Evolutionary conservation across 768 basidiomycete species (phyloP).

Genomic region (Paxillus rubicundulus): DNA sequence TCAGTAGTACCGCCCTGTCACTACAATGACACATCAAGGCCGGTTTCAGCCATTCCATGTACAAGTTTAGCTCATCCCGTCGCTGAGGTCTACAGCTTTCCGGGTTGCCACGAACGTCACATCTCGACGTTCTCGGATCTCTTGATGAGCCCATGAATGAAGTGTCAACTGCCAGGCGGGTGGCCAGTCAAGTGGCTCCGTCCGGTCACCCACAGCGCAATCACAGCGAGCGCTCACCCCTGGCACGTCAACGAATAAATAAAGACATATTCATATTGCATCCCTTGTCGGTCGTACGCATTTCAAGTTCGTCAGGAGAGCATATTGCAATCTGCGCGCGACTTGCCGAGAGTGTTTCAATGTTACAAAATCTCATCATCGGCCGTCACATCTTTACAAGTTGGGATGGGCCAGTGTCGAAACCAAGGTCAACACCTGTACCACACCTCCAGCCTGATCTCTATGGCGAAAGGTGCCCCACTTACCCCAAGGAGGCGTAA

Average conservation of each 20-base stretch:
- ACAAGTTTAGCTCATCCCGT: neutral
- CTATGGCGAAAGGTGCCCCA: constrained; percentile 14
- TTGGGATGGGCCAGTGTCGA: constrained; percentile 54
- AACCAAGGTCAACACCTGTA: constrained; percentile 63
- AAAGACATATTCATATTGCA: neutral
- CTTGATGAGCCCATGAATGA: too few species aligned
- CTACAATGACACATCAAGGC: neutral
- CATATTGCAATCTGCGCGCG: neutral
- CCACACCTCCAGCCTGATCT: constrained; percentile 13
- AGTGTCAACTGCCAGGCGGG: neutral
- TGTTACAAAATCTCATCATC: too few species aligned
- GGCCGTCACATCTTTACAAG: constrained; percentile 2
- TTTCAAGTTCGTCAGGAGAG: neutral
- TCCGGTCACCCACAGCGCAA: neutral
- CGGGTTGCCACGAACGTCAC: neutral
- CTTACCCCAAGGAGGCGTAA: constrained; percentile 71
- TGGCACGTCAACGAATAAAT: neutral
- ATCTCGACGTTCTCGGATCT: too few species aligned
- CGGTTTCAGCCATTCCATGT: too few species aligned
- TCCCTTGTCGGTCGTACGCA: too few species aligned
- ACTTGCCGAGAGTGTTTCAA: neutral
- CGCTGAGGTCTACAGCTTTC: neutral
- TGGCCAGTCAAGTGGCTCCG: neutral
- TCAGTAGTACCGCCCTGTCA: too few species aligned
- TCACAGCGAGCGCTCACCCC: too few species aligned